Base-by-base conservation (phyloP, 306 rosid genomes). In the Prinsepia uniflora region DNA sequence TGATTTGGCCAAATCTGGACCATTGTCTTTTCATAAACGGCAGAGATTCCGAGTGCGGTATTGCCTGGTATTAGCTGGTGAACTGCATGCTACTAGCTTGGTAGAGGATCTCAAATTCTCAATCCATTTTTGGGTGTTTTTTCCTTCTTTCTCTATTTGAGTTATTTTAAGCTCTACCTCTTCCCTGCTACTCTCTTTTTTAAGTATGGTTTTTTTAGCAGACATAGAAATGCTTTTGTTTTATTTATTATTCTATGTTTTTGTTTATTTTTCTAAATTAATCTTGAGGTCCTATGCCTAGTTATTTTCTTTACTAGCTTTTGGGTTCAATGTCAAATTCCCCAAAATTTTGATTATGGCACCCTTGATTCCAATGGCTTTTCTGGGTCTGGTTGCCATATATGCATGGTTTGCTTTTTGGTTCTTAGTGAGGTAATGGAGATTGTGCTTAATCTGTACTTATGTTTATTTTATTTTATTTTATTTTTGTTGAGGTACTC, bases 351-450 rank as follows among this genome's bases (percentile, higher is more conserved):
- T 71, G 48, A 60, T 20, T 66, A 3, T 63, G 49, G 61, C 56
- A 65, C 6, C 49, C 8, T 72, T 72, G 34, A 4, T n/a, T 24
- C 36, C 6, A n/a, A 53, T 77, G 45, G 62, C 46, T 59, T 42
- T 12, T 34, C 39, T 65, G 4, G 20, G 66, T 45, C 30, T 13
- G 46, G 52, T 55, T 53, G 59, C 40, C 54, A 8, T 74, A 30
- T 42, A 65, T 54, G 66, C 36, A 74, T 41, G 36, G 62, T 18
- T 18, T 48, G 53, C 39, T 39, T 40, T 36, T 60, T 20, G 9
- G 46, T 8, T 60, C 45, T 15, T 12, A 20, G 20, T 36, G 13
- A 8, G 65, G 65, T 39, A 60, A 60, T 36, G 65, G 42, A 58
- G 24, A 2, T 34, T 58, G 43, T 30, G 40, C 68, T 43, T 17